Evolutionary conservation across 208 protist species (phyloP).

Genomic region (Strigomonas galati): DNA sequence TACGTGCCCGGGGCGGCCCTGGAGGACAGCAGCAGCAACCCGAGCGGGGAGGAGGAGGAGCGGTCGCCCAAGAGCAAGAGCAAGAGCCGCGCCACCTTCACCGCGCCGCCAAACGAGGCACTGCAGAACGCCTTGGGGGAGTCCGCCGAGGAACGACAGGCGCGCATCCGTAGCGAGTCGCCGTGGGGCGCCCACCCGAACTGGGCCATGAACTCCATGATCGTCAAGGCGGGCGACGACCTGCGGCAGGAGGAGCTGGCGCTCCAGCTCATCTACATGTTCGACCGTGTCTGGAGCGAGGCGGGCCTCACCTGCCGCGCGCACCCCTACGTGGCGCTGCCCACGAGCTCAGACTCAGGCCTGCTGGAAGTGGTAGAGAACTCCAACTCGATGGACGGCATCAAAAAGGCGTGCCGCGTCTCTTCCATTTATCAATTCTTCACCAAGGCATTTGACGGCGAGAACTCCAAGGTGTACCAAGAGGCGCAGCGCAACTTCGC

Average conservation of each 20-base stretch:
- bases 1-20: slow-evolving; percentile 21
- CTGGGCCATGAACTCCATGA: slow-evolving; percentile 81
- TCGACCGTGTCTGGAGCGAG: slow-evolving; percentile 84
- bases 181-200: slow-evolving; percentile 79
- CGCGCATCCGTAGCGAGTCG: slow-evolving; percentile 56
- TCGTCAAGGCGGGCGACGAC: slow-evolving; percentile 93
- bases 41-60: background rate
- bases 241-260: slow-evolving; percentile 93
- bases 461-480: slow-evolving; percentile 46
- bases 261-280: slow-evolving; percentile 86
- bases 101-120: slow-evolving; percentile 16
- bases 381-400: slow-evolving; percentile 84
- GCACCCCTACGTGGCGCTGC: slow-evolving; percentile 77
- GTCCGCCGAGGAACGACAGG: slow-evolving; percentile 35
- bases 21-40: background rate
- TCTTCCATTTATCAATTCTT: slow-evolving; percentile 80
- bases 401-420: slow-evolving; percentile 83
- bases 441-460: slow-evolving; percentile 61
- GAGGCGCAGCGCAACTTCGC: slow-evolving; percentile 91
- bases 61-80: background rate
- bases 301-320: slow-evolving; percentile 76
- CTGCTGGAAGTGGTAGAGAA: slow-evolving; percentile 88
- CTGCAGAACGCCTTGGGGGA: slow-evolving; percentile 69
- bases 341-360: slow-evolving; percentile 73
- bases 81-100: background rate